Base-by-base conservation (phyloP, 495 filamentous ascomycete genomes). In the Xylaria telfairii region DNA sequence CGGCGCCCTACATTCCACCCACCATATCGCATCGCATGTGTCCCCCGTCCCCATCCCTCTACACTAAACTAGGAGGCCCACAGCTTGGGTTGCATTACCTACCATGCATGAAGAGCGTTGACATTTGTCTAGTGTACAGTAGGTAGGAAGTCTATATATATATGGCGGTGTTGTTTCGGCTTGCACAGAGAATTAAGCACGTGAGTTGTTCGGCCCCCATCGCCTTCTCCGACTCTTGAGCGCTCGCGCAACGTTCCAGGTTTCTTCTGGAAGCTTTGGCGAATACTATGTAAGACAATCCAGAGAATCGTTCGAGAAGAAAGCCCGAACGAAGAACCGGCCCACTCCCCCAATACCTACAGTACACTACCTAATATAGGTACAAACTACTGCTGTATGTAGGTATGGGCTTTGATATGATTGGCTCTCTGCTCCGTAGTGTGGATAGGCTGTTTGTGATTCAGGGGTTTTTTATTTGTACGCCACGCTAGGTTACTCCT, bases 231-330 rank as follows among this genome's bases (percentile, higher is more conserved):
- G 17, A 59, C 2, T n/a, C 13, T 59, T 4, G 32, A 59, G n/a
- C 41, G 61, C 5, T 6, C 61, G 61, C 41, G 53, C 28, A 46
- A 64, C 61, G 61, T 64, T 64, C 61, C 41, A 44, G 42, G n/a
- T n/a, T 64, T 47, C 41, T 64, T 47, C 41, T 64, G 26, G 61
- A 64, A 64, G 42, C 41, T 19, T 46, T 46, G 21, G 17, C 32
- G 56, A 34, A 19, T 13, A 19, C n/a, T n/a, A n/a, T n/a, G n/a
- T n/a, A 17, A 64, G 17, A 47, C 19, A 54, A 21, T 66, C 5
- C 3, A 26, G 21, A 66, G 41, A 69, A 69, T 61, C 39, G 39
- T 69, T 69, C 67, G 67, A 69, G 67, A 60, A 62, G 65, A 9
- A 65, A 49, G 28, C 41, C 54, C 66, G 37, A 37, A 68, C 37